These are phyloP conservation scores for Penstemon newberryi DNA, from an alignment of 257 asterid genomes.

Conservation along the genomic window DNA sequence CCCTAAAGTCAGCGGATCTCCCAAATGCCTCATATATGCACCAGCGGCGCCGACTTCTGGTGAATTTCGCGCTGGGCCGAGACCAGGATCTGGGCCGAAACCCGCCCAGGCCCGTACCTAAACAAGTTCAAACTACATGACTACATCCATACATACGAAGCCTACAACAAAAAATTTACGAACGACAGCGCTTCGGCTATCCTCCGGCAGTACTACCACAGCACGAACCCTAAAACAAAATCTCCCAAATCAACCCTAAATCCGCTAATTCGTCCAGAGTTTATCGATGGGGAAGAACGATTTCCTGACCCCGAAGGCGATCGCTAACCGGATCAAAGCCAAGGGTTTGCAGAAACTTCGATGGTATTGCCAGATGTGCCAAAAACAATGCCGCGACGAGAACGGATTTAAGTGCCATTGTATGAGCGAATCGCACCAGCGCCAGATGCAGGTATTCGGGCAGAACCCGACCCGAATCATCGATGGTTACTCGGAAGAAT, in stretches of 20 bases:
- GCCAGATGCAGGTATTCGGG: slow-evolving; percentile 92
- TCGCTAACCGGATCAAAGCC: slow-evolving; percentile 82
- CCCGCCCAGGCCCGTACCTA: too few species aligned
- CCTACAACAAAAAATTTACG: too few species aligned
- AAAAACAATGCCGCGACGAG: slow-evolving; percentile 92
- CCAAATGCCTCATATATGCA: too few species aligned
- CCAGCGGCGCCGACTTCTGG: too few species aligned
- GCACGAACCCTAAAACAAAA: not conserved
- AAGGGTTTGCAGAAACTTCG: slow-evolving; percentile 87
- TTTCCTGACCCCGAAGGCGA: slow-evolving; percentile 88
- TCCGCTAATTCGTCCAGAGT: not conserved
- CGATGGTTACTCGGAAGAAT: slow-evolving; percentile 80
- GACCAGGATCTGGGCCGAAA: too few species aligned
- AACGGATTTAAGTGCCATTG: slow-evolving; percentile 98
- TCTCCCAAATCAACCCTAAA: slow-evolving; percentile 24
- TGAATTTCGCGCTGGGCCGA: too few species aligned
- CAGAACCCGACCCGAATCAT: slow-evolving; percentile 73
- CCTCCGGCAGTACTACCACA: not conserved
- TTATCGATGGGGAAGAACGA: slow-evolving; percentile 77
- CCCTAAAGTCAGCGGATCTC: too few species aligned
- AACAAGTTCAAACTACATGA: too few species aligned
- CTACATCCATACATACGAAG: too few species aligned
- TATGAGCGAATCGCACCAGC: slow-evolving; percentile 93
- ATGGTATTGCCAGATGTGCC: slow-evolving; percentile 98
- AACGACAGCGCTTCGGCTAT: too few species aligned